Evolutionary conservation across 108 stramenopile genomes (phyloP), one percentile per base, ranked within the genome.

Genomic region (Chaetoceros muelleri): DNA sequence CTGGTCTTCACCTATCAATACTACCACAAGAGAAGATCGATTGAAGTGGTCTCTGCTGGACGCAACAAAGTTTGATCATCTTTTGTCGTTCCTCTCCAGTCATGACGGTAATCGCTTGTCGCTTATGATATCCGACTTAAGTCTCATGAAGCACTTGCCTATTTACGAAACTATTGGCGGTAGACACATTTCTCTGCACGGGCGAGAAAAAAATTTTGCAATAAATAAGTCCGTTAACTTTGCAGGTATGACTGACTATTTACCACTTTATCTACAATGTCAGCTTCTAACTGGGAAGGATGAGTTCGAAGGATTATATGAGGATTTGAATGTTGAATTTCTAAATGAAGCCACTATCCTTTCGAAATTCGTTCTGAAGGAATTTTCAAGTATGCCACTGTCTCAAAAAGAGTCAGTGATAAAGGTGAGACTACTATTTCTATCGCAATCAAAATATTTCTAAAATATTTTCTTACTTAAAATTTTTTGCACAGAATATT

Each of bases 331-430:
- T 25, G 49, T 51, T 10, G 10, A 51, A 16, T 5, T 26, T 25
- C 16, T 51, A 16, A 51, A 24, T 24, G 49, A 51, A 51, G 49
- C 49, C 49, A 51, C 23, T 10, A 51, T 51, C 16, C 25, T 51
- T 24, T 16, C 5, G 49, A 51, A 51, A 26, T 51, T 51, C 25
- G 49, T 51, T 26, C 49, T 51, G 8, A 24, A 10, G 16, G 49
- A 51, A 16, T 51, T 51, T 16, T 16, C 23, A 26, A 51, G 16
- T 51, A 51, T 51, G 49, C 49, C 49, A 25, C 5, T 51, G 10
- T 8, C 10, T 24, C 49, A 51, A 16, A 51, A 51, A 51, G 49
- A 51, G 16, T 24, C 49, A 5, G 49, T 51, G 24, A 25, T 26
- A 5, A 24, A 51, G 16, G 49, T 51, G 16, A 51, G 49, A 10